Evolutionary conservation across 352 stramenopile genomes (phyloP).

Genomic region (Globisporangium echinulatum): DNA sequence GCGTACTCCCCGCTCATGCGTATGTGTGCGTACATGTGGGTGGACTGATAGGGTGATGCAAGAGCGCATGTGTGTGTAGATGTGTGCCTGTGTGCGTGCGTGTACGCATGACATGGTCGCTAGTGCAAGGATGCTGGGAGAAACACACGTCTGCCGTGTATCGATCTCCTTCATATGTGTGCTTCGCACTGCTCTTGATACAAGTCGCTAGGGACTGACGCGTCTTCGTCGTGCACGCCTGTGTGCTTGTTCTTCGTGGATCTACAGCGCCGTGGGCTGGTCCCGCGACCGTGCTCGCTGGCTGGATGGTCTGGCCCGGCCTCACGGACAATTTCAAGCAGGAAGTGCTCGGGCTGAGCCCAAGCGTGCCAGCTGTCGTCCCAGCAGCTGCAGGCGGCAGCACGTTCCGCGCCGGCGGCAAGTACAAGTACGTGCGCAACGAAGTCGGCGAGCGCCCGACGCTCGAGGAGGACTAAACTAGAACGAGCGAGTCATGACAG

Average conservation of each 20-base stretch:
- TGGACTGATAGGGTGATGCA: background rate
- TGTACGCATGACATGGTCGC: background rate
- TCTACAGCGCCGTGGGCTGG: slow-evolving; percentile 42
- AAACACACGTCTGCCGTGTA: too few relatives aligned
- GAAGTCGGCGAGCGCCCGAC: slow-evolving; percentile 73
- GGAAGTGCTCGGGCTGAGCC: slow-evolving; percentile 56
- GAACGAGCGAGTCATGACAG: background rate
- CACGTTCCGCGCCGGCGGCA: slow-evolving; percentile 50
- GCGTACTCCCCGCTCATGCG: slow-evolving; percentile 12
- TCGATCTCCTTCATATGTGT: background rate
- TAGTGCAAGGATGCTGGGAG: too few relatives aligned
- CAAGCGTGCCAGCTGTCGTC: slow-evolving; percentile 15
- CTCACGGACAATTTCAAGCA: slow-evolving; percentile 71
- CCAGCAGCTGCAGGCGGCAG: slow-evolving; percentile 6
- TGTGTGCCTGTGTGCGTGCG: background rate
- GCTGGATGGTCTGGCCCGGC: slow-evolving; percentile 67
- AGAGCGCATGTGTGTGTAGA: background rate
- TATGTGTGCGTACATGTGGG: background rate
- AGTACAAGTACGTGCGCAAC: slow-evolving; percentile 74
- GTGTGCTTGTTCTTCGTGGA: background rate
- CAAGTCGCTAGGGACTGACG: background rate
- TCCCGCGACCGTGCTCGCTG: slow-evolving; percentile 38
- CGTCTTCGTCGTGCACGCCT: background rate
- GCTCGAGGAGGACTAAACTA: slow-evolving; percentile 52
- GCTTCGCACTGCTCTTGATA: background rate